Evolutionary conservation across 2,329 filamentous ascomycete genomes (phyloP), one percentile per base, ranked within the genome.

Genomic region (Cytospora piceicola): DNA sequence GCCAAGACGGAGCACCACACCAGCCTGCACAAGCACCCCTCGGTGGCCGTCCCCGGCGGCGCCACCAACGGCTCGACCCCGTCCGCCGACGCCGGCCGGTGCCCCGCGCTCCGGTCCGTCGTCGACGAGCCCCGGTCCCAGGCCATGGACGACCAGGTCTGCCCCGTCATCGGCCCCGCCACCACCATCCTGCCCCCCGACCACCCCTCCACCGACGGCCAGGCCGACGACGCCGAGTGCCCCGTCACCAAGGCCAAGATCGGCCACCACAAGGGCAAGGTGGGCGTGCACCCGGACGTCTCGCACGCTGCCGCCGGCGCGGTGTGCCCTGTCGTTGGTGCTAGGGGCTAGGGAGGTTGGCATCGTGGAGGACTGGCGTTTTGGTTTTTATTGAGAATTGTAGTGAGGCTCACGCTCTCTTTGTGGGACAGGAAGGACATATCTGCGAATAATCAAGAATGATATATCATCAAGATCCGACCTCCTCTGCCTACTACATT

Each of bases 161-260:
- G 78, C 64, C 78, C 78, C 64, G 77, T 80, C 56, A 77, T 78
- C 27, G 78, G 78, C 0, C 76, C 78, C 52, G 78, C 77, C 7
- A 80, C 78, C 9, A 79, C 77, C 4, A 74, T 80, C 46, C 75
- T 80, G 22, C 78, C 78, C 3, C 78, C 77, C 12, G 71, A 79
- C 66, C 78, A 80, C 66, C 78, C 78, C 1, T 66, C 61, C 56
- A 75, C 70, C 54, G 73, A 72, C 30, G 72, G 68, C 68, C 68
- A 71, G 67, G 68, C 58, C n/a, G 72, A 73, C 65, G 76, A 75
- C 51, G 77, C 74, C 49, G 76, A 75, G 62, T 80, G 78, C 68
- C 78, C 78, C 11, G 75, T 80, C 62, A 80, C 78, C 20, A 79
- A 80, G 71, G 78, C 78, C 42, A 74, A 74, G 66, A 74, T 80